Base-by-base conservation (phyloP, 768 basidiomycete genomes). In the Rhodosporidiobolus sp. region DNA sequence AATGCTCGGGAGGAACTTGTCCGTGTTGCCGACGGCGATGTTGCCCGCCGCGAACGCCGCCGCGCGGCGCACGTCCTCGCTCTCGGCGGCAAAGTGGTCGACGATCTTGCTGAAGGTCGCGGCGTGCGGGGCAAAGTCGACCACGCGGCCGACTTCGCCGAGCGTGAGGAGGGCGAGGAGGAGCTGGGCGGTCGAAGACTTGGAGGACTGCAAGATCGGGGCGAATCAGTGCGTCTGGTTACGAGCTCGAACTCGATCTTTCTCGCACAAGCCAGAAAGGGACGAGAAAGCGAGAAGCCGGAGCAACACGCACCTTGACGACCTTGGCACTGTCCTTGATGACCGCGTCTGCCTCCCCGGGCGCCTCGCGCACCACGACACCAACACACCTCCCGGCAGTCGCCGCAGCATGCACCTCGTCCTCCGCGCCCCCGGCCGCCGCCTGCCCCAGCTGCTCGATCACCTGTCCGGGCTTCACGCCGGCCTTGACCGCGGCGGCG, bases 1-100 rank as follows among this genome's bases (percentile, higher is more conserved):
- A 74, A 98, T 90, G 10, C 85, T 84, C 35, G 93, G 92, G 7
- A 98, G 84, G 86, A 93, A 96, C 77, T 88, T 86, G 20, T 88
- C 87, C 32, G 94, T 84, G 77, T 92, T 95, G 9, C 96, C 96
- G 52, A 97, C 94, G 20, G 94, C 91, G 61, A 99, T 91, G 80
- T 97, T 98, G 49, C 94, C 94, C 90, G 70, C 43, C 62, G 96
- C 92, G 77, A 97, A 97, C 0, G 96, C 92, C 48, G 95, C 94
- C 48, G 94, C 92, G 46, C 90, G 87, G 56, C 93, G 86, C 22
- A 92, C 85, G 55, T 95, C 92, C 79, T 98, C 94, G 69, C 90
- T 87, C 49, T 90, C 88, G 2, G 87, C 85, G 6, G 85, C 82
- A 79, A 96, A 94, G 70, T 87, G 86, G 20, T 88, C 86, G 53